These are phyloP conservation scores for Rhodofomes roseus DNA, from an alignment of 1,284 basidiomycete genomes.

Conservation along the genomic window DNA sequence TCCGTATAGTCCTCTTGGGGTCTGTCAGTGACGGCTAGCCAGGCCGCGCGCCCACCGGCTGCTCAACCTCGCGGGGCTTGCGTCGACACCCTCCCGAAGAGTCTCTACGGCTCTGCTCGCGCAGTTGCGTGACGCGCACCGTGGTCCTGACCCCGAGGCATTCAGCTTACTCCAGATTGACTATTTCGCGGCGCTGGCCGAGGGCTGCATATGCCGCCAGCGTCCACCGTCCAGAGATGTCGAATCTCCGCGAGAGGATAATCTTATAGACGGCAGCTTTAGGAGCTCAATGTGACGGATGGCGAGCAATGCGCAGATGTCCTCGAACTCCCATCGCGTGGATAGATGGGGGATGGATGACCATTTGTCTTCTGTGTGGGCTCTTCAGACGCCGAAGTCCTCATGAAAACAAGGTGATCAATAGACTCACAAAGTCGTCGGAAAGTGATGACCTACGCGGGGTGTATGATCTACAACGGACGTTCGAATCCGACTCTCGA, in stretches of 20 bases:
- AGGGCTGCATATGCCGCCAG: slow-evolving; percentile 25
- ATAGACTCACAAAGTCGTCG: too few species aligned
- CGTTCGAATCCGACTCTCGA: slow-evolving; percentile 27
- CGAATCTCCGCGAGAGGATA: slow-evolving; percentile 23
- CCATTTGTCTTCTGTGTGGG: slow-evolving; percentile 32
- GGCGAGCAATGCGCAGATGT: slow-evolving; percentile 27
- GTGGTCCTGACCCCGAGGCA: slow-evolving; percentile 25
- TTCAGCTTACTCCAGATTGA: slow-evolving; percentile 24
- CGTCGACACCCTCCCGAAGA: too few species aligned
- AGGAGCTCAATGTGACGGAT: slow-evolving; percentile 24
- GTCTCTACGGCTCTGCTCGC: slow-evolving; percentile 18
- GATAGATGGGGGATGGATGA: slow-evolving; percentile 32
- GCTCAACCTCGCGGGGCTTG: neutral
- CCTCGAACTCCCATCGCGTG: slow-evolving; percentile 28
- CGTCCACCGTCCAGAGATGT: slow-evolving; percentile 20
- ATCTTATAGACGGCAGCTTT: slow-evolving; percentile 25
- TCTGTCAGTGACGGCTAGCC: neutral
- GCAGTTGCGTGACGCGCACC: slow-evolving; percentile 20
- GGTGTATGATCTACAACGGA: slow-evolving; percentile 28
- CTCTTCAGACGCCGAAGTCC: slow-evolving; percentile 14
- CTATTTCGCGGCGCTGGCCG: slow-evolving; percentile 21
- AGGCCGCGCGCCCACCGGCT: neutral
- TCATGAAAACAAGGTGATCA: slow-evolving; percentile 2
- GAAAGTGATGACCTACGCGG: slow-evolving; percentile 17
- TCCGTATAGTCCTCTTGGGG: neutral